Percentiles rank a stretch among this genome's conserved stretches.
Evolutionary conservation across 2,329 filamentous ascomycete genomes (phyloP).

Genomic region (Aspergillaceae sp.): DNA sequence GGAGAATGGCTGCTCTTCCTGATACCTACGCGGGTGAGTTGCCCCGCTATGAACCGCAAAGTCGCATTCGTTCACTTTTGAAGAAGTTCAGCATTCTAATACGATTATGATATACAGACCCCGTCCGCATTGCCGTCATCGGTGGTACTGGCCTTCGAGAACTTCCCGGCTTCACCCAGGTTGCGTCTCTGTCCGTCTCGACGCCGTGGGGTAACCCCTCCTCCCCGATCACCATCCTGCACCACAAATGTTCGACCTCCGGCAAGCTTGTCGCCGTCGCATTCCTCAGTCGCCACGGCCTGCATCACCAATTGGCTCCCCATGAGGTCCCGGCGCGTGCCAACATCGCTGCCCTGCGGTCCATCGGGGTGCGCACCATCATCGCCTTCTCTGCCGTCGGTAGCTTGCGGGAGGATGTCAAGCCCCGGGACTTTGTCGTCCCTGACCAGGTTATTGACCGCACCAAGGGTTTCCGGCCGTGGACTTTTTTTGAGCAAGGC

Average conservation of each 20-base stretch:
- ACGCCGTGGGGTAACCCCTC: conserved; percentile 86
- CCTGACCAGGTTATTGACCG: conserved; percentile 96
- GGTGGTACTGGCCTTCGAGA: conserved; percentile 87
- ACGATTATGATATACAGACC: conserved; percentile 23
- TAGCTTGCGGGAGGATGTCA: conserved; percentile 82
- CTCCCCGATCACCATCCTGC: conserved; percentile 73
- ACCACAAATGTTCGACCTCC: conserved; percentile 67
- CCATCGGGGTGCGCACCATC: conserved; percentile 78
- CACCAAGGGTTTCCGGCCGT: conserved; percentile 87
- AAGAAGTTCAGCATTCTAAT: neutral
- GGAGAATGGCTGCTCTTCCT: conserved; percentile 47
- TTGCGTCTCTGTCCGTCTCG: conserved; percentile 63
- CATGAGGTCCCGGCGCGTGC: conserved; percentile 92
- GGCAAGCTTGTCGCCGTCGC: conserved; percentile 59
- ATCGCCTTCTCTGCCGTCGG: conserved; percentile 95
- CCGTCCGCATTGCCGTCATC: conserved; percentile 78
- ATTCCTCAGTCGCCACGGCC: conserved; percentile 87
- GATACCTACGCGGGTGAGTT: conserved; percentile 51
- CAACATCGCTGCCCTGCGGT: conserved; percentile 95
- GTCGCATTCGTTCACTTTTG: neutral
- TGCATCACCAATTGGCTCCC: conserved; percentile 79
- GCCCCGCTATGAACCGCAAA: neutral
- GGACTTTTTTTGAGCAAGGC: conserved; percentile 79
- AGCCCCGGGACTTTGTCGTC: conserved; percentile 91
- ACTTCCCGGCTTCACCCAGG: conserved; percentile 76